Evolutionary conservation across 2,329 filamentous ascomycete genomes (phyloP).

Genomic region (Aureobasidium mangrovei): DNA sequence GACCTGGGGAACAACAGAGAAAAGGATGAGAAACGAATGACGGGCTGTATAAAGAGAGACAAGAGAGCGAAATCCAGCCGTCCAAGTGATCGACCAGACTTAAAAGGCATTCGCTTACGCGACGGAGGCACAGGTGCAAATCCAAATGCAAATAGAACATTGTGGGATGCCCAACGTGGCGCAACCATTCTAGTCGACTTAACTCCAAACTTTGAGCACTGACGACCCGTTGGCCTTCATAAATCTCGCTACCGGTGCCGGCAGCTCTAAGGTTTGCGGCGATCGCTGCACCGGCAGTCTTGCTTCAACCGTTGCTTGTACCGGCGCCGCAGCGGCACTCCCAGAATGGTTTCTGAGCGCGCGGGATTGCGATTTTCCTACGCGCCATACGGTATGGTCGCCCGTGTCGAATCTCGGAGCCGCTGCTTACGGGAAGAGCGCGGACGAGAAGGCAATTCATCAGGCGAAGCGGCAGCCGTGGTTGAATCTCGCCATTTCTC

Average conservation of each 20-base stretch:
- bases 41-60: background rate
- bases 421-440: too few relatives aligned
- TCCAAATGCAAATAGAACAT: constrained; percentile 6
- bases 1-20: background rate
- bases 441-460: too few relatives aligned
- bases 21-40: background rate
- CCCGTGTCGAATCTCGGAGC: too few relatives aligned
- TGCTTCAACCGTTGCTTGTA: background rate
- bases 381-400: too few relatives aligned
- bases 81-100: background rate
- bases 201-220: background rate
- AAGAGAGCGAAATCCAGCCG: background rate
- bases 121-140: constrained; percentile 2
- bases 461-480: too few relatives aligned
- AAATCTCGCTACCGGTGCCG: constrained; percentile 3
- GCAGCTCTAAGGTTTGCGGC: background rate
- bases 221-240: background rate
- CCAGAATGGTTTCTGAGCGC: background rate
- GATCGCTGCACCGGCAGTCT: too few relatives aligned
- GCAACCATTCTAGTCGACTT: background rate
- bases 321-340: background rate
- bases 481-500: too few relatives aligned
- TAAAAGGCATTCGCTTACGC: background rate
- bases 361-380: background rate
- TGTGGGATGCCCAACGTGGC: background rate